phyloP scores from a whole-genome alignment of 768 basidiomycete species.

The Termitomyces sp. region DNA sequence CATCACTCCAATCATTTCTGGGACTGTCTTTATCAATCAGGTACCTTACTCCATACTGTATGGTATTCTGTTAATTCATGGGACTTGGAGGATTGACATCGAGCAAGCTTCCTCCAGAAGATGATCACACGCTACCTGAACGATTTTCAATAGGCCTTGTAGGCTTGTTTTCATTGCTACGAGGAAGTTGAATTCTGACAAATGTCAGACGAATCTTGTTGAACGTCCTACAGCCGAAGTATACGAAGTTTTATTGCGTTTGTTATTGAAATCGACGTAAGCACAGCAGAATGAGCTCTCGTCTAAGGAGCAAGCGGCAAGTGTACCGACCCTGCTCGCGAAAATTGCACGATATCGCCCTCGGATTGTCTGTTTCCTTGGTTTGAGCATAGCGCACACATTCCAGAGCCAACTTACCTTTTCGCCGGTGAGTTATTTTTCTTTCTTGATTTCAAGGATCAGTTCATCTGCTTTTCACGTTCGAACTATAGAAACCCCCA shows the following conservation, averaged over 20 bases:
- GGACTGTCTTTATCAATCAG: slow-evolving; percentile 63
- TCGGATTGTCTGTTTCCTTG: slow-evolving; percentile 72
- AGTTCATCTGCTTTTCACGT: background rate
- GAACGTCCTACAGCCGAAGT: slow-evolving; percentile 57
- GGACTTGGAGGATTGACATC: slow-evolving; percentile 49
- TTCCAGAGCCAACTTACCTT: slow-evolving; percentile 23
- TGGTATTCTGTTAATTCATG: background rate
- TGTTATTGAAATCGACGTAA: background rate
- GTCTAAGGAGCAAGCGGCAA: slow-evolving; percentile 39
- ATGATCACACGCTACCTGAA: slow-evolving; percentile 58
- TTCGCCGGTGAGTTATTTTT: slow-evolving; percentile 10
- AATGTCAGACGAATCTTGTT: slow-evolving; percentile 66
- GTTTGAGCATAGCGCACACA: slow-evolving; percentile 52
- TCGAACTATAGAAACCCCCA: slow-evolving; percentile 1
- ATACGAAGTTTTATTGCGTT: background rate
- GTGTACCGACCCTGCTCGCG: slow-evolving; percentile 51
- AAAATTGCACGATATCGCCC: slow-evolving; percentile 60
- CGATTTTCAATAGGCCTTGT: slow-evolving; percentile 64
- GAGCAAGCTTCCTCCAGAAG: slow-evolving; percentile 41
- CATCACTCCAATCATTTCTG: slow-evolving; percentile 83
- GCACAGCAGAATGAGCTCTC: slow-evolving; percentile 52
- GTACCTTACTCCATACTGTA: slow-evolving; percentile 21
- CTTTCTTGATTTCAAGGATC: background rate
- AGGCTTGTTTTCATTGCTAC: slow-evolving; percentile 16
- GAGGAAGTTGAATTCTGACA: background rate